Evolutionary conservation across 495 filamentous ascomycete genomes (phyloP), one percentile per base, ranked within the genome.

Genomic region (Geopyxis carbonaria): DNA sequence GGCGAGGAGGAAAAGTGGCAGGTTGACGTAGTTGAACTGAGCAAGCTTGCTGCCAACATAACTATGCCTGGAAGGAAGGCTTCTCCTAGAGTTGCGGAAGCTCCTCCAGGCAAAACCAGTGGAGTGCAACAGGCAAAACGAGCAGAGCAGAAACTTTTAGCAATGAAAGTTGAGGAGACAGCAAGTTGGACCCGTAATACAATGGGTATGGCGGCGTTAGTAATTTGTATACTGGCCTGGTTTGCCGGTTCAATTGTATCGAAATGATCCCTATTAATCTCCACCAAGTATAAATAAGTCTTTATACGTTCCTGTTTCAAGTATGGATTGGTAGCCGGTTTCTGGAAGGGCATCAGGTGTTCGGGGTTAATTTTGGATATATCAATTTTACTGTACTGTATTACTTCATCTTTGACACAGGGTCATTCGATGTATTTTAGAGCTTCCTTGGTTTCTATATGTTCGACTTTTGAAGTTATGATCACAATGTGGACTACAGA

Each of bases 21-120:
- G 46, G 76, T 89, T 53, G 84, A 93, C 46, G 57, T 92, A 45
- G 61, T 76, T 37, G 66, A 62, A 11, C 54, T 80, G 30, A 67
- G 70, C 35, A 62, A 61, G 50, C 29, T 56, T 24, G 53, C 47
- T 13, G 47, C 43, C 3, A 48, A 56, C 13, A 48, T 51, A 5
- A 51, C 44, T 1, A 43, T 38, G 38, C 46, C 50, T 16, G 30
- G 31, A 6, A 32, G 31, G 11, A 27, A 30, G 16, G 18, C 7
- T 28, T 7, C 23, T 39, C 22, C 11, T 7, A 2, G 22, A 39
- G 36, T 1, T 15, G 8, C 21, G 34, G 37, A 11, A 36, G n/a
- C 3, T 46, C n/a, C n/a, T n/a, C n/a, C n/a, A n/a, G n/a, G n/a
- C n/a, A n/a, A n/a, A n/a, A n/a, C n/a, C n/a, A n/a, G n/a, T n/a